Evolutionary conservation across 1,139 yeast genomes (phyloP), one percentile per base, ranked within the genome.

Genomic region (Hansenula lynferdii): DNA sequence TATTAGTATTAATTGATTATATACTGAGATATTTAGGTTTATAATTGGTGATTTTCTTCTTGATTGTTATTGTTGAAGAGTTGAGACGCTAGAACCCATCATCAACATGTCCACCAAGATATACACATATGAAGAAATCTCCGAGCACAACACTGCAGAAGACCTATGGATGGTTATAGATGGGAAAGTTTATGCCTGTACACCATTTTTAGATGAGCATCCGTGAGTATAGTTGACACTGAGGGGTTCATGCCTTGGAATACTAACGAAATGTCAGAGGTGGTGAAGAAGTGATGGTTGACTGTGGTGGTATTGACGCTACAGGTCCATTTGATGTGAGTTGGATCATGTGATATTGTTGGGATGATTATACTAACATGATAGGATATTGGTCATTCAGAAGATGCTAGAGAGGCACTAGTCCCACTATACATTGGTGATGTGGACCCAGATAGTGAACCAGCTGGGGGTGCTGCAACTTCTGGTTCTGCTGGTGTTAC

Each of bases 281-380:
- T 70, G 99, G 99, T 59, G 97, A 89, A 65, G 98, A 94, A 65
- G 96, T 92, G 36, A 74, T 92, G 52, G 67, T 84, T 40, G 98
- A 94, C 58, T 77, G 80, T 53, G 97, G 92, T 43, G 98, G 98
- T 50, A 70, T 72, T 42, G 98, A 94, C 62, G 95, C 96, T 43
- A 90, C 98, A 34, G 92, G 81, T 52, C 90, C 95, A 27, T 92
- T 92, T 59, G 89, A 86, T 46, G 81, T 58, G 32, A 23, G 56
- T 53, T 8, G n/a, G n/a, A n/a, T n/a, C 21, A 11, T 8, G 8
- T 15, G 10, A 9, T 4, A 19, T 28, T 12, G 21, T 17, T 28
- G 21, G 15, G 21, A 30, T 14, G n/a, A n/a, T n/a, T 28, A 10
- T 31, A 36, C 34, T 34, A 36, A 35, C 42, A 16, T 8, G 8